Evolutionary conservation across 2,329 filamentous ascomycete genomes (phyloP), one percentile per base, ranked within the genome.

Genomic region (Stemphylium beticola): DNA sequence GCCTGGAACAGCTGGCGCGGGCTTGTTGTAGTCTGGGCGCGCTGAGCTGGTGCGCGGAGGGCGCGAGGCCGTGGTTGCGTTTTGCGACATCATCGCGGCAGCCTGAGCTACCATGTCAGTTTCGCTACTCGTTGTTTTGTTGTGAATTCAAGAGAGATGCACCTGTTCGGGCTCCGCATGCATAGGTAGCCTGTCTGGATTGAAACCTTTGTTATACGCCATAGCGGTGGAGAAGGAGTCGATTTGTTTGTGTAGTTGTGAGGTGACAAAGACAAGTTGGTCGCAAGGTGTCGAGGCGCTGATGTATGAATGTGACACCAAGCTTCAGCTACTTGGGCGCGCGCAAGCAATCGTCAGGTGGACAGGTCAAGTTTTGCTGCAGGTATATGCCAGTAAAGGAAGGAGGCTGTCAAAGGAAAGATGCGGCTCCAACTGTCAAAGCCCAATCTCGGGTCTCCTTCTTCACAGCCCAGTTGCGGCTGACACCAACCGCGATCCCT

Each of bases 151-250:
- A 5, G 2, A 66, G 29, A 78, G 78, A 66, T 68, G 53, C 80
- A 88, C 87, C 77, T 85, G 81, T 63, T 92, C 89, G 38, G 90
- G 89, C 77, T 92, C 89, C 57, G 88, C 89, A 73, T 92, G 90
- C 90, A 92, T 92, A 73, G 93, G 93, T 61, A 99, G 86, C 74
- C 92, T 91, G 81, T 99, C 93, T 31, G 93, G 93, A 76, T 99
- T 96, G 81, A 92, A 95, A 51, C 89, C 86, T 76, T 87, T 87
- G 79, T 96, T 96, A 83, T 98, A 98, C 52, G 93, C 93, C 93
- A 98, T 98, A 57, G 73, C 62, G 32, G 36, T 15, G 37, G 20
- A 20, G 20, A 14, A 24, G 17, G 24, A 20, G 29, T 52, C 49
- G 46, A 29, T 17, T 31, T 37, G 47, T 22, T 49, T 39, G 10